Evolutionary conservation across 805 yeast species (phyloP).

Genomic region (Metschnikowia arizonensis): DNA sequence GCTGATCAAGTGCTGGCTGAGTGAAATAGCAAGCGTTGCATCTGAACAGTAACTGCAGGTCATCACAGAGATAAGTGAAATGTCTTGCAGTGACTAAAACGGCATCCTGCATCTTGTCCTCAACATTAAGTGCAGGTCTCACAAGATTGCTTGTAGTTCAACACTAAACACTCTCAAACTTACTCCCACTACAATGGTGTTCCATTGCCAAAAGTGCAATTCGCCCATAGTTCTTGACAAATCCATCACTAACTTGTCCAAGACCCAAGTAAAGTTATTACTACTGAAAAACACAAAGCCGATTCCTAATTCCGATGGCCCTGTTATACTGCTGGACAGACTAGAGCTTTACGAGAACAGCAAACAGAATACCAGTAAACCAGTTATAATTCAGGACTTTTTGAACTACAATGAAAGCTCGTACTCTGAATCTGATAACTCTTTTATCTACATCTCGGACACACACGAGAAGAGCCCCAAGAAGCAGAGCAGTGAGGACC

Average conservation of each 20-base stretch:
- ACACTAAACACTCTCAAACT: not conserved
- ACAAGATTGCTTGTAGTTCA: no score
- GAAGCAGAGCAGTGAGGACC: slow-evolving; percentile 7
- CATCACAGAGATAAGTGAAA: no score
- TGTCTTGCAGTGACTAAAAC: no score
- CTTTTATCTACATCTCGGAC: slow-evolving; percentile 19
- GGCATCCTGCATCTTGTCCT: no score
- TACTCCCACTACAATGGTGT: slow-evolving; percentile 10
- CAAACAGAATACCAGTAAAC: slow-evolving; percentile 23
- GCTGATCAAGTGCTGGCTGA: no score
- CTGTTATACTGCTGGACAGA: slow-evolving; percentile 39
- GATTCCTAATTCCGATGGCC: slow-evolving; percentile 23
- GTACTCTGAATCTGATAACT: slow-evolving; percentile 5
- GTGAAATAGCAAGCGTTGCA: no score
- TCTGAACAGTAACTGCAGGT: no score
- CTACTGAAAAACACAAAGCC: slow-evolving; percentile 29
- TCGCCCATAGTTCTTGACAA: slow-evolving; percentile 54
- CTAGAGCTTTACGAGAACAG: slow-evolving; percentile 20
- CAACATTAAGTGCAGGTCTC: no score
- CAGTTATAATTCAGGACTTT: not conserved
- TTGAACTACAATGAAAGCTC: not conserved
- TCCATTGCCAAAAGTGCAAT: slow-evolving; percentile 58
- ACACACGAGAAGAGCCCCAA: slow-evolving; percentile 20
- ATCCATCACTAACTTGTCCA: slow-evolving; percentile 48
- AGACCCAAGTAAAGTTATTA: slow-evolving; percentile 54